Base-by-base conservation (phyloP, 192 early-diverging fungal genomes). In the Glomus cerebriforme region DNA sequence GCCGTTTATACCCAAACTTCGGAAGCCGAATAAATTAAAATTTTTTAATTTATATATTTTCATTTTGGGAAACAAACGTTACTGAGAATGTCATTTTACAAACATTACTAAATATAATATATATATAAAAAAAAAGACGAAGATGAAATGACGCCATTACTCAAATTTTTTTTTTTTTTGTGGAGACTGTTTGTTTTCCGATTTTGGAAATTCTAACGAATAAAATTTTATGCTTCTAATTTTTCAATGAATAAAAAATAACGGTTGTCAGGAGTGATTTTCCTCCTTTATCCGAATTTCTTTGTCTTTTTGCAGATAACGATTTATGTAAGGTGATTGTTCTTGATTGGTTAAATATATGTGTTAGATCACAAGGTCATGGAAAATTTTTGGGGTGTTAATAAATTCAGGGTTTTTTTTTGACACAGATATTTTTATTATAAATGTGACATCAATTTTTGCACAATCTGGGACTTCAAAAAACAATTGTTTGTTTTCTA, bases 401-500 rank as follows among this genome's bases (percentile, higher is more conserved):
- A 3, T 35, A 22, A 32, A 67, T 34, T 67, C 19, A 32, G 27
- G 31, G 29, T 19, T 34, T 67, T 24, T 24, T 34, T 35, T 43
- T 39, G 37, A 39, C 37, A 32, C 12, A 1, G 45, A 47, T 13
- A 54, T 54, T 54, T n/a, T 54, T 54, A 34, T 29, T 32, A 67
- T 67, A 67, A 67, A 67, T 67, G 65, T 67, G 65, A 67, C 65
- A 67, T 67, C 65, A 67, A 27, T 27, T 17, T 67, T 34, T 12
- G 6, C 65, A 22, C 65, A 34, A 67, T 67, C 65, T 67, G 65
- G 65, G 65, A 67, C 32, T 34, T 67, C 19, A 29, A 67, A 67
- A 67, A 67, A 65, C 63, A 67, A 22, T 67, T 67, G 65, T 67
- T 67, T 67, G 65, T 67, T 67, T 65, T 67, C 65, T n/a, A 70